These are phyloP conservation scores for Camptophora hylomeconis DNA, from an alignment of 2,329 filamentous ascomycete species.

Conservation along the genomic window DNA sequence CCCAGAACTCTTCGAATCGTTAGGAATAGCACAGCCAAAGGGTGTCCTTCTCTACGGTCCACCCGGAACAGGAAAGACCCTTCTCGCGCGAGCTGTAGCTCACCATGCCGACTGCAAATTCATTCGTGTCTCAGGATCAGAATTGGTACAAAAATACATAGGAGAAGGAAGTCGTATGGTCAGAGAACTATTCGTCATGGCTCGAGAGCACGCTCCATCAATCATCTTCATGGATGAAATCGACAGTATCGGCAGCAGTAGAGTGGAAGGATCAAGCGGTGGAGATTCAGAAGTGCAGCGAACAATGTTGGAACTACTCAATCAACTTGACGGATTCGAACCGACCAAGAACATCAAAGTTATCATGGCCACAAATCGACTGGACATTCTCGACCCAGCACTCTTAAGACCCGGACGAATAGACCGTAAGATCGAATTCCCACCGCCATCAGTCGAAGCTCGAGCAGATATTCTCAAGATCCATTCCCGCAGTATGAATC, in stretches of 20 bases:
- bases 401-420: slow-evolving; percentile 92
- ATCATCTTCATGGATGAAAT: slow-evolving; percentile 99
- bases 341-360: slow-evolving; percentile 99
- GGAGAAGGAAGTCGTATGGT: slow-evolving; percentile 98
- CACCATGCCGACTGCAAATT: slow-evolving; percentile 99
- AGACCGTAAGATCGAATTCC: slow-evolving; percentile 98
- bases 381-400: slow-evolving; percentile 93
- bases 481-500: slow-evolving; percentile 95
- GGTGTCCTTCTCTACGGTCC: slow-evolving; percentile 93
- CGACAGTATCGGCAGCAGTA: slow-evolving; percentile 93
- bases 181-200: slow-evolving; percentile 97
- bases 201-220: slow-evolving; percentile 88
- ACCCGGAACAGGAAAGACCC: slow-evolving; percentile 91
- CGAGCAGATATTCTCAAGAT: slow-evolving; percentile 96
- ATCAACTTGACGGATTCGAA: slow-evolving; percentile 97
- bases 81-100: slow-evolving; percentile 86
- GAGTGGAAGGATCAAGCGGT: slow-evolving; percentile 87
- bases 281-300: slow-evolving; percentile 97
- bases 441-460: slow-evolving; percentile 89
- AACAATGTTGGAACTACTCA: slow-evolving; percentile 95
- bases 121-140: slow-evolving; percentile 89
- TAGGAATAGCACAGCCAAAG: slow-evolving; percentile 96
- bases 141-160: slow-evolving; percentile 98
- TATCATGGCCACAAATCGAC: slow-evolving; percentile 97
- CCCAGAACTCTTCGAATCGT: slow-evolving; percentile 95